Evolutionary conservation across 108 stramenopile species (phyloP).

Genomic region (Stephanodiscus minutulus): DNA sequence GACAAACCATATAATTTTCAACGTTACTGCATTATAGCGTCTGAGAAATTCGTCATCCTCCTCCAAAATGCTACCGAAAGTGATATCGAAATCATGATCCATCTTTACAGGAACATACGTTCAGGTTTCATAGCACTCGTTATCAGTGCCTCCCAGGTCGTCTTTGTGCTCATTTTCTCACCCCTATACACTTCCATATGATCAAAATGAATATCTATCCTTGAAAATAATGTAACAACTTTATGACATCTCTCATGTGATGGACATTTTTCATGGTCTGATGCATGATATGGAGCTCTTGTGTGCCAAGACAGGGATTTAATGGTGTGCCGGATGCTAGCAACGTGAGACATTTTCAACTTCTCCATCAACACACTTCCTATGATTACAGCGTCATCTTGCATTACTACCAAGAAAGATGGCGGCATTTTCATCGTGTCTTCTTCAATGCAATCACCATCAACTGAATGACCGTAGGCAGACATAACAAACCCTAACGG

Average conservation of each 20-base stretch:
- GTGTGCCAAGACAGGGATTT: conserved; percentile 38
- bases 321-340: conserved; percentile 35
- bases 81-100: too few relatives aligned
- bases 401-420: conserved; percentile 40
- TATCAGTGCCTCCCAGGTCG: too few relatives aligned
- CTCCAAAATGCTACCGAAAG: too few relatives aligned
- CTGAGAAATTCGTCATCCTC: too few relatives aligned
- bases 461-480: conserved; percentile 15
- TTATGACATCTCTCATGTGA: neutral
- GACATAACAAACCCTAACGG: conserved; percentile 57
- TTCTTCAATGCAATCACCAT: conserved; percentile 2
- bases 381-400: conserved; percentile 34
- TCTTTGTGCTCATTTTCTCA: too few relatives aligned
- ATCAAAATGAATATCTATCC: conserved; percentile 41
- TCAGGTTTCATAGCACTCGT: too few relatives aligned
- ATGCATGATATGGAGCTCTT: neutral
- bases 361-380: conserved; percentile 9
- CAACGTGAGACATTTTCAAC: conserved; percentile 30
- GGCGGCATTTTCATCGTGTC: conserved; percentile 4
- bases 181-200: conserved; percentile 40
- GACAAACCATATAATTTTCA: too few relatives aligned
- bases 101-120: too few relatives aligned
- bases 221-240: conserved; percentile 23
- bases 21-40: too few relatives aligned
- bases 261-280: conserved; percentile 3